Evolutionary conservation across 306 rosid genomes (phyloP).

Genomic region (Leucaena leucocephala): DNA sequence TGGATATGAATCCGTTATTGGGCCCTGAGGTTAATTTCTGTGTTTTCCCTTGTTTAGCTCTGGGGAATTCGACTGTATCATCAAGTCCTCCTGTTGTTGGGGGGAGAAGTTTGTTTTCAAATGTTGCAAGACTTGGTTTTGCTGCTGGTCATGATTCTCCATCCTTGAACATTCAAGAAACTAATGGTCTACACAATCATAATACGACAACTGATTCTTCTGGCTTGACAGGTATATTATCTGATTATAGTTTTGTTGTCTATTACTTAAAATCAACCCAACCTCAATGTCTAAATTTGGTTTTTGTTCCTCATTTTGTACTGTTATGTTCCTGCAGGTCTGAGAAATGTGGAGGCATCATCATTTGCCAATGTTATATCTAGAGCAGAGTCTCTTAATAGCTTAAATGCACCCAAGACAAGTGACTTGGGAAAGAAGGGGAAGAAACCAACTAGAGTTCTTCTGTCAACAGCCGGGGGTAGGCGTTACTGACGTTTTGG

Average conservation of each 20-base stretch:
- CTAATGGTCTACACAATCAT: constrained; percentile 38
- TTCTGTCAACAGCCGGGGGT: constrained; percentile 86
- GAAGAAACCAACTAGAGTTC: constrained; percentile 77
- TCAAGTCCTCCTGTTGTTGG: constrained; percentile 78
- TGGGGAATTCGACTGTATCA: constrained; percentile 70
- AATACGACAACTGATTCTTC: constrained; percentile 43
- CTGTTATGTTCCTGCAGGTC: constrained; percentile 42
- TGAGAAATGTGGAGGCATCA: constrained; percentile 51
- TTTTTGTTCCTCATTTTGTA: constrained; percentile 1
- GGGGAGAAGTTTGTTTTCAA: constrained; percentile 79
- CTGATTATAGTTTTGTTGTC: constrained; percentile 4
- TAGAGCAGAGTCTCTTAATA: constrained; percentile 54
- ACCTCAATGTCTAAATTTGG: constrained; percentile 14
- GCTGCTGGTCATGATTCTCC: constrained; percentile 98
- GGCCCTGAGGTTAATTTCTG: constrained; percentile 17
- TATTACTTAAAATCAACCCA: constrained; percentile 1
- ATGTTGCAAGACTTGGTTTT: constrained; percentile 85
- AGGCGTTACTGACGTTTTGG: constrained; percentile 70
- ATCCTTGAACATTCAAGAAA: constrained; percentile 68
- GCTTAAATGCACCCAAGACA: constrained; percentile 54
- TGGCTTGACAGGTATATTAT: constrained; percentile 52
- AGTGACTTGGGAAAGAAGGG: constrained; percentile 87
- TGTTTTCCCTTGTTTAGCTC: constrained; percentile 54
- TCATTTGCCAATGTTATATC: constrained; percentile 80
- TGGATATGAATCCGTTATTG: constrained; percentile 12